Evolutionary conservation across 306 rosid genomes (phyloP).

Genomic region (Trifolium pratense): DNA sequence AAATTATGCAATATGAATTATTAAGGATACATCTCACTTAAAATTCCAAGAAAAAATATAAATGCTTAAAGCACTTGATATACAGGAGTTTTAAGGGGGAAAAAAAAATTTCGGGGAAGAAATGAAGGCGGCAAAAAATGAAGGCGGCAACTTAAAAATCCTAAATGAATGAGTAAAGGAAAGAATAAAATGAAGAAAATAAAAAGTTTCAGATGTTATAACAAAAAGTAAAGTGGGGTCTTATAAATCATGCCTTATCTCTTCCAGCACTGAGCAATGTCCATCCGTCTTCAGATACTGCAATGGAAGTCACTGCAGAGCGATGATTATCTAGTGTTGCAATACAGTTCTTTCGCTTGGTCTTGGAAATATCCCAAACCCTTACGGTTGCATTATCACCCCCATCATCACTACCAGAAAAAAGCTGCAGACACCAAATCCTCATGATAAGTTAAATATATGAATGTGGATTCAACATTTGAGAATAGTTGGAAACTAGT

Average conservation of each 20-base stretch:
- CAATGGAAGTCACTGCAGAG: constrained; percentile 83
- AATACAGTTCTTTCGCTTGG: constrained; percentile 58
- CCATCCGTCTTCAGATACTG: constrained; percentile 87
- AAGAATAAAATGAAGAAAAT: constrained; percentile 5
- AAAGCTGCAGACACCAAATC: constrained; percentile 63
- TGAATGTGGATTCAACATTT: constrained; percentile 1
- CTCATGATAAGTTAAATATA: constrained; percentile 35
- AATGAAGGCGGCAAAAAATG: constrained; percentile 1
- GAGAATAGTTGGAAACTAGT: constrained; percentile 18
- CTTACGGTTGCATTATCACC: constrained; percentile 79
- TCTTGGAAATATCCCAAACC: constrained; percentile 83
- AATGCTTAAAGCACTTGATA: background rate
- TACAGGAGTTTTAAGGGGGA: background rate
- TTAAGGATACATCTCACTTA: background rate
- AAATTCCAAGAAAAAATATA: constrained; percentile 5
- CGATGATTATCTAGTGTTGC: constrained; percentile 73
- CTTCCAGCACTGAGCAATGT: constrained; percentile 93
- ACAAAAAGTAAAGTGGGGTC: constrained; percentile 26
- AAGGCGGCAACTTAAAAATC: background rate
- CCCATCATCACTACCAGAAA: constrained; percentile 94
- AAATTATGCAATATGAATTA: constrained; percentile 13
- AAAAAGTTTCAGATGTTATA: constrained; percentile 4
- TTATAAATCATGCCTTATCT: constrained; percentile 68
- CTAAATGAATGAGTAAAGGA: background rate
- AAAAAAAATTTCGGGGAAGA: background rate